A percentile compares a stretch with the other conserved stretches of the same genome.
phyloP scores from a whole-genome alignment of 768 basidiomycete species.

The Naganishia vaughanmartiniae region DNA sequence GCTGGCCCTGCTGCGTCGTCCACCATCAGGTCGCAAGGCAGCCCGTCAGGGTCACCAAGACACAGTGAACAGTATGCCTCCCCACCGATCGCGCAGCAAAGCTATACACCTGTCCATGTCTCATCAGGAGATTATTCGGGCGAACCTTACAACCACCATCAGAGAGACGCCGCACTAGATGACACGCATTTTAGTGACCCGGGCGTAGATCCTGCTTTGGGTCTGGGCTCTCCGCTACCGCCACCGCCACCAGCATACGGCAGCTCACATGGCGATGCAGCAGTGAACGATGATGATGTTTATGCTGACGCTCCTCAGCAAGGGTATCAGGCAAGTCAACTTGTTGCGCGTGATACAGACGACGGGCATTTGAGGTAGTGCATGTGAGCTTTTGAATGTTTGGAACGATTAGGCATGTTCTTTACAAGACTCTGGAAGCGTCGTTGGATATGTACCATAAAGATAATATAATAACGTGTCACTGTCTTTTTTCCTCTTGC shows the following conservation, averaged over 20 bases:
- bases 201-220: constrained; percentile 1
- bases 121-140: background rate
- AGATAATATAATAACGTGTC: no score
- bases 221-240: constrained; percentile 11
- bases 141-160: background rate
- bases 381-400: no score
- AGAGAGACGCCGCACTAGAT: background rate
- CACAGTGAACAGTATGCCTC: constrained; percentile 8
- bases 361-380: constrained; percentile 21
- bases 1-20: background rate
- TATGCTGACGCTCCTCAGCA: constrained; percentile 11
- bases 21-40: background rate
- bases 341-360: constrained; percentile 5
- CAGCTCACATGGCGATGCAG: constrained; percentile 5
- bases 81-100: constrained; percentile 2
- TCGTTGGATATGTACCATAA: no score
- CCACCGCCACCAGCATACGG: constrained; percentile 27
- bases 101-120: constrained; percentile 4
- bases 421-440: no score
- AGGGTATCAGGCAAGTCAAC: constrained; percentile 1
- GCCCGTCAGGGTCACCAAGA: constrained; percentile 8
- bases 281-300: constrained; percentile 4
- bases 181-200: background rate
- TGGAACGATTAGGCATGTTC: no score
- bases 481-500: no score